A percentile compares a stretch with the other conserved stretches of the same genome.
Conservation (phyloP, 176 grass and related monocot species). For the Coix lacrymajobi region DNA sequence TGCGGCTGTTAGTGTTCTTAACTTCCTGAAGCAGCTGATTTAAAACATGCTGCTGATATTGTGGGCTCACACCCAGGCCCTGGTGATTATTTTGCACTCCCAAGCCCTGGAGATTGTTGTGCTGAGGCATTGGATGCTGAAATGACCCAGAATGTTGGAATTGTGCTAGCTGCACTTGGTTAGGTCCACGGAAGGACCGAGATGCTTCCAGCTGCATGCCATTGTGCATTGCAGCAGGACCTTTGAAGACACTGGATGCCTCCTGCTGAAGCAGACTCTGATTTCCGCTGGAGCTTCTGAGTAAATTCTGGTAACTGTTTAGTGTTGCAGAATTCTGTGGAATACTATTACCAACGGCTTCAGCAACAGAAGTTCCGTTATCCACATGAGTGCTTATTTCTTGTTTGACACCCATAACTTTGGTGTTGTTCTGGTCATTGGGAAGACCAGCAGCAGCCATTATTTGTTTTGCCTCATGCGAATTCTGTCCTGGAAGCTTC, state of each 20-base stretch:
- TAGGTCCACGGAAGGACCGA: slow-evolving; percentile 29
- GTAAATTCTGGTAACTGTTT: slow-evolving; percentile 69
- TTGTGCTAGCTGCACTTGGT: slow-evolving; percentile 30
- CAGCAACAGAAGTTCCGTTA: slow-evolving; percentile 20
- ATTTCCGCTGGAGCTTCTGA: slow-evolving; percentile 51
- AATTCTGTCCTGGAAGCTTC: slow-evolving; percentile 44
- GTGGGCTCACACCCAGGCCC: slow-evolving; percentile 30
- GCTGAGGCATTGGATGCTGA: slow-evolving; percentile 46
- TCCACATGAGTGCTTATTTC: slow-evolving; percentile 46
- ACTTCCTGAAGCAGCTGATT: slow-evolving; percentile 84
- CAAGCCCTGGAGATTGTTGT: slow-evolving; percentile 38
- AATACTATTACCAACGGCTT: slow-evolving; percentile 13
- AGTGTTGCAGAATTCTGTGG: slow-evolving; percentile 46
- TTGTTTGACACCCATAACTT: slow-evolving; percentile 38
- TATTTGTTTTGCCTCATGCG: slow-evolving; percentile 53
- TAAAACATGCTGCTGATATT: slow-evolving; percentile 71
- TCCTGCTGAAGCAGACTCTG: slow-evolving; percentile 56
- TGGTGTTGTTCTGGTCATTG: slow-evolving; percentile 43
- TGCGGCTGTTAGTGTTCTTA: slow-evolving; percentile 46
- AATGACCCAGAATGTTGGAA: slow-evolving; percentile 38
- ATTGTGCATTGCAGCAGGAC: slow-evolving; percentile 32
- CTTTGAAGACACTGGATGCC: slow-evolving; percentile 44
- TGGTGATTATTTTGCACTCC: slow-evolving; percentile 43
- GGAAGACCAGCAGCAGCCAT: slow-evolving; percentile 33
- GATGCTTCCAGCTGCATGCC: slow-evolving; percentile 38